Evolutionary conservation across 257 asterid species (phyloP).

Genomic region (Fraxinus americana): DNA sequence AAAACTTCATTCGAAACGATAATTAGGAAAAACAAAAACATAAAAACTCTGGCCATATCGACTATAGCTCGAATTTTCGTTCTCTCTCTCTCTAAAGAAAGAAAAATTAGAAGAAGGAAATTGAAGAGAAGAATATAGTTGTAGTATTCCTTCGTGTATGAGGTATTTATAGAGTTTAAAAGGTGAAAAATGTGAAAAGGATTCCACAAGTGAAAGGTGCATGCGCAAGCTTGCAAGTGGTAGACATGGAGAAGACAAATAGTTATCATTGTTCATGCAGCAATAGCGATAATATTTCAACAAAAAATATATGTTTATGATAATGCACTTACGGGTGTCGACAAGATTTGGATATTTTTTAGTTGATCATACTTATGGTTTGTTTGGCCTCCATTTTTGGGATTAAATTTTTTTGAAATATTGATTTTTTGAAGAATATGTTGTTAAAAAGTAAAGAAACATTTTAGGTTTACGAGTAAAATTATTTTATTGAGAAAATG

Average conservation of each 20-base stretch:
- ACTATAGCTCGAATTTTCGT: not conserved
- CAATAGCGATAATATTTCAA: not conserved
- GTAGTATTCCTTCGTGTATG: not conserved
- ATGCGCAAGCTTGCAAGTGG: conserved; percentile 1
- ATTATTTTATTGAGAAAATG: too few relatives aligned
- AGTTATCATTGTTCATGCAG: not conserved
- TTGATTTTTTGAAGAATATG: too few relatives aligned
- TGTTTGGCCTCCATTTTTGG: too few relatives aligned
- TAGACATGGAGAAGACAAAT: conserved; percentile 3
- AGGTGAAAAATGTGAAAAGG: not conserved
- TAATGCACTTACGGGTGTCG: too few relatives aligned
- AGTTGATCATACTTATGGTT: too few relatives aligned
- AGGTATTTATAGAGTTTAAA: not conserved
- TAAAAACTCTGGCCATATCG: not conserved
- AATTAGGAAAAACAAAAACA: not conserved
- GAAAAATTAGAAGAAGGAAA: not conserved
- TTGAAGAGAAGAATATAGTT: not conserved
- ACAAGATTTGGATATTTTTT: too few relatives aligned
- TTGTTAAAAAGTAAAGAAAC: too few relatives aligned
- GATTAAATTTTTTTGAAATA: too few relatives aligned
- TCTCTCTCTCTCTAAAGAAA: not conserved
- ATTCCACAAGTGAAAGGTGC: not conserved
- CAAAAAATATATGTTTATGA: not conserved
- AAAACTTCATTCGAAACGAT: not conserved
- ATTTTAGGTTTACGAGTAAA: too few relatives aligned